A percentile compares a stretch with the other conserved stretches of the same genome.
phyloP scores from a whole-genome alignment of 306 rosid species.

The Alnus glutinosa region DNA sequence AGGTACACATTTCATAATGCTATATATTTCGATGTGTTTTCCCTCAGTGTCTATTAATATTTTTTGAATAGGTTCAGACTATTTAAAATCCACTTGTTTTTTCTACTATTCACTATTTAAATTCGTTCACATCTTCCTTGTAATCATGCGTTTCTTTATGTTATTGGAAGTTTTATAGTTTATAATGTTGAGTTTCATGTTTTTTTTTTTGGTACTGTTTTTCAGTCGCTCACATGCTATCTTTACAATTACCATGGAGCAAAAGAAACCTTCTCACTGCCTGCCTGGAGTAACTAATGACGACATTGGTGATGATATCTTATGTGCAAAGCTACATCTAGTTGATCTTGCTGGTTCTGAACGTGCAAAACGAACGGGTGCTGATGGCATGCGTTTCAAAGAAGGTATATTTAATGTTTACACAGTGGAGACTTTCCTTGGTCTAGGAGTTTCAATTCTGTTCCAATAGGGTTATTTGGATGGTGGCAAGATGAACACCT shows the following conservation, averaged over 20 bases:
- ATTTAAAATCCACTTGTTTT: neutral
- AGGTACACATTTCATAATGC: constrained; percentile 44
- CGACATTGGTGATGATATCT: constrained; percentile 68
- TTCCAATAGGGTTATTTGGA: neutral
- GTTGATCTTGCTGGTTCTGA: constrained; percentile 99
- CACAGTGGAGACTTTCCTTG: neutral
- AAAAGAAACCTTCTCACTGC: constrained; percentile 49
- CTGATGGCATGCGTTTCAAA: constrained; percentile 94
- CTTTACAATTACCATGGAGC: constrained; percentile 91
- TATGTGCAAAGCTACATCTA: constrained; percentile 84
- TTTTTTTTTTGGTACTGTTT: neutral
- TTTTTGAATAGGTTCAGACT: neutral
- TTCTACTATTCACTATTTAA: neutral
- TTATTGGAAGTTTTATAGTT: neutral
- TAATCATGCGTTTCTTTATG: neutral
- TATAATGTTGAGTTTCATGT: neutral
- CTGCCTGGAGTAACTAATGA: constrained; percentile 35
- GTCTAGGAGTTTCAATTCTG: neutral
- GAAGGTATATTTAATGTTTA: constrained; percentile 65
- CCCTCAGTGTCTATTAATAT: neutral
- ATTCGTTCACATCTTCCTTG: neutral
- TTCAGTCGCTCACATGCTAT: constrained; percentile 95
- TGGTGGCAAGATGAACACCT: neutral
- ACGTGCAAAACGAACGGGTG: constrained; percentile 94
- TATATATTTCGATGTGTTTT: neutral